A percentile compares a stretch with the other conserved stretches of the same genome.
Evolutionary conservation across 2,329 filamentous ascomycete genomes (phyloP).

Genomic region (Pseudocercospora fuligena): DNA sequence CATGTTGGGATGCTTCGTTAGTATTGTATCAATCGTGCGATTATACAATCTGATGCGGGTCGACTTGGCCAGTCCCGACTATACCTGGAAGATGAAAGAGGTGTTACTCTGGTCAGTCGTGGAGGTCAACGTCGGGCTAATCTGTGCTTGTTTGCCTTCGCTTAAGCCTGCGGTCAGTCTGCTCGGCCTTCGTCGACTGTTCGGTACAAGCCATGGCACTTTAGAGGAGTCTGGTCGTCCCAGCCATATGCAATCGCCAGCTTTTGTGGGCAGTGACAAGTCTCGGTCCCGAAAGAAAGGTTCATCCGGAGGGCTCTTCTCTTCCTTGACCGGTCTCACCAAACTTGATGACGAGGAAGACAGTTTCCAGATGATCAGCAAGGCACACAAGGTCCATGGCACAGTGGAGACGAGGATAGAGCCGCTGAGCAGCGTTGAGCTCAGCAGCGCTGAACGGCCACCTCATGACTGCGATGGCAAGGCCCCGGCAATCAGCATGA

Average conservation of each 20-base stretch:
- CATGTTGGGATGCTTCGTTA: constrained; percentile 25
- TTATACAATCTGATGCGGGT: constrained; percentile 20
- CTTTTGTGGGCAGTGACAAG: not conserved
- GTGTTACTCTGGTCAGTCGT: constrained; percentile 24
- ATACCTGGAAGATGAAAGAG: constrained; percentile 22
- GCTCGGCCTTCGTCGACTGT: constrained; percentile 15
- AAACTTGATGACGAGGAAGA: constrained; percentile 23
- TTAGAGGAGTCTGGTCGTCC: constrained; percentile 3
- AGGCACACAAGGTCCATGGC: constrained; percentile 6
- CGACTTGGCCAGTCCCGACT: constrained; percentile 20
- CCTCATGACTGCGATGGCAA: not conserved
- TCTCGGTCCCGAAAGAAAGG: constrained; percentile 8
- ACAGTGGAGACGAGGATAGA: constrained; percentile 12
- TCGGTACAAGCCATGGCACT: not conserved
- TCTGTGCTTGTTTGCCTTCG: constrained; percentile 24
- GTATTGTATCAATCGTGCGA: constrained; percentile 17
- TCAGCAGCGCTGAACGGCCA: not conserved
- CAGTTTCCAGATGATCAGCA: constrained; percentile 25
- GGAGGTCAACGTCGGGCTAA: constrained; percentile 24
- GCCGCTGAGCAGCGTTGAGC: constrained; percentile 9
- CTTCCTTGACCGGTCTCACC: constrained; percentile 8
- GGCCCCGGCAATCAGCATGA: not conserved
- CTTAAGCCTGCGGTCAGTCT: constrained; percentile 20
- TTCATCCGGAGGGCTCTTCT: not conserved
- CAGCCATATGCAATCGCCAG: not conserved